A percentile compares a stretch with the other conserved stretches of the same genome.
These are phyloP conservation scores for Ustilago crameri DNA, from an alignment of 1,284 basidiomycete genomes.

Conservation along the genomic window DNA sequence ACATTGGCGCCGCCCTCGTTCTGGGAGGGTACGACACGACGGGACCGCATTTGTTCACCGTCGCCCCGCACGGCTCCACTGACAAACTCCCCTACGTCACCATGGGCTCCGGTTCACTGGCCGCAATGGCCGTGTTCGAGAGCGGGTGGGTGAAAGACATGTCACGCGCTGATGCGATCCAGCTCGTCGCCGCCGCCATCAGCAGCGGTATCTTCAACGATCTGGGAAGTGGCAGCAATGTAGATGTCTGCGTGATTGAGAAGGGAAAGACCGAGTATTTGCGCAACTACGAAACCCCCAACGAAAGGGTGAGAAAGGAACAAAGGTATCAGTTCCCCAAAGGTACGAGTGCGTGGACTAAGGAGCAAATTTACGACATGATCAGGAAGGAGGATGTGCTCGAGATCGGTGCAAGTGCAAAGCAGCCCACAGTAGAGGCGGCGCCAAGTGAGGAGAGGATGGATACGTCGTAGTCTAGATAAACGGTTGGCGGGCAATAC, in stretches of 20 bases:
- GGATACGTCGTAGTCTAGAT: neutral
- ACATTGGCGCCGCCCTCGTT: constrained; percentile 94
- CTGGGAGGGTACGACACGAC: constrained; percentile 95
- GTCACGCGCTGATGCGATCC: constrained; percentile 84
- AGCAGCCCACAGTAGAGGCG: neutral
- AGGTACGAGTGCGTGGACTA: constrained; percentile 78
- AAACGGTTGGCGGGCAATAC: too few species aligned
- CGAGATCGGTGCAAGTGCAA: too few species aligned
- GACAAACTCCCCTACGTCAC: constrained; percentile 99
- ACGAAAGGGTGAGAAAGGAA: constrained; percentile 65
- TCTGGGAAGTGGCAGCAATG: constrained; percentile 94
- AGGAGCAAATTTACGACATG: constrained; percentile 65
- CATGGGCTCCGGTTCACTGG: constrained; percentile 95
- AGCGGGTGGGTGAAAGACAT: constrained; percentile 84
- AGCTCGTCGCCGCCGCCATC: constrained; percentile 86
- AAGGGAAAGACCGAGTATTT: constrained; percentile 63
- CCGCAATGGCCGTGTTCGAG: constrained; percentile 99
- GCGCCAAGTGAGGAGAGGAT: neutral
- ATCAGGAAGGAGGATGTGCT: constrained; percentile 74
- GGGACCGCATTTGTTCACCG: constrained; percentile 94
- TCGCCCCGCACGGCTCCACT: constrained; percentile 95
- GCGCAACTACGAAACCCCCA: constrained; percentile 64
- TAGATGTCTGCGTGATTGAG: constrained; percentile 91
- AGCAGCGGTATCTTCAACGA: constrained; percentile 99
- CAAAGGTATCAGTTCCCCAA: constrained; percentile 71